Conservation (phyloP, 176 grass and related monocot species). For the Musa acuminata region DNA sequence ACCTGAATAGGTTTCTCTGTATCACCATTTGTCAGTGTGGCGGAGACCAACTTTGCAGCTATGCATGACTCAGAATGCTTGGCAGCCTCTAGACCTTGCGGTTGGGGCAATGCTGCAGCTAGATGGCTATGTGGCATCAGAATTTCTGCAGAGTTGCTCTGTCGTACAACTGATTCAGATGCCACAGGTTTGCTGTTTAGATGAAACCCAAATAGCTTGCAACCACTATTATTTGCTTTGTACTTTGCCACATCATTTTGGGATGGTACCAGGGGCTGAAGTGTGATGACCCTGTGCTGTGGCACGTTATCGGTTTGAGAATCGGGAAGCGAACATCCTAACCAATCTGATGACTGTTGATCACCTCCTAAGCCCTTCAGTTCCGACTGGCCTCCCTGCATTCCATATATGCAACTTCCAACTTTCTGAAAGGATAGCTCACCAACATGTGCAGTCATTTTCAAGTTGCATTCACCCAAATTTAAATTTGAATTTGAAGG, state of each 20-base stretch:
- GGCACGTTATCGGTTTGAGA: constrained; percentile 23
- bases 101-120: constrained; percentile 21
- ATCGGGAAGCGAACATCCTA: constrained; percentile 29
- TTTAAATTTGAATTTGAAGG: constrained; percentile 38
- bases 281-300: constrained; percentile 25
- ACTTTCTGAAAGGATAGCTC: constrained; percentile 31
- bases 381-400: constrained; percentile 24
- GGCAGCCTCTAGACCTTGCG: constrained; percentile 21
- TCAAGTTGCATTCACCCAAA: constrained; percentile 27
- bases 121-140: constrained; percentile 14
- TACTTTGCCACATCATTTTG: constrained; percentile 40
- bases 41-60: constrained; percentile 21
- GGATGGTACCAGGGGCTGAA: constrained; percentile 36
- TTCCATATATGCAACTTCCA: constrained; percentile 28
- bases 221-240: constrained; percentile 29
- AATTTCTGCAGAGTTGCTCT: constrained; percentile 30
- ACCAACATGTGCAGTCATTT: constrained; percentile 24
- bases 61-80: constrained; percentile 33
- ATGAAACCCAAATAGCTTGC: constrained; percentile 67
- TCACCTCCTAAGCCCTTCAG: constrained; percentile 24
- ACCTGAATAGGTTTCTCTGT: constrained; percentile 27
- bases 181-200: constrained; percentile 33
- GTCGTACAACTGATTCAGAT: constrained; percentile 31
- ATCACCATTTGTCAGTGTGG: constrained; percentile 8
- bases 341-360: constrained; percentile 39